Conservation (phyloP, 2,329 filamentous ascomycete species). For the Diplodia sapinea region DNA sequence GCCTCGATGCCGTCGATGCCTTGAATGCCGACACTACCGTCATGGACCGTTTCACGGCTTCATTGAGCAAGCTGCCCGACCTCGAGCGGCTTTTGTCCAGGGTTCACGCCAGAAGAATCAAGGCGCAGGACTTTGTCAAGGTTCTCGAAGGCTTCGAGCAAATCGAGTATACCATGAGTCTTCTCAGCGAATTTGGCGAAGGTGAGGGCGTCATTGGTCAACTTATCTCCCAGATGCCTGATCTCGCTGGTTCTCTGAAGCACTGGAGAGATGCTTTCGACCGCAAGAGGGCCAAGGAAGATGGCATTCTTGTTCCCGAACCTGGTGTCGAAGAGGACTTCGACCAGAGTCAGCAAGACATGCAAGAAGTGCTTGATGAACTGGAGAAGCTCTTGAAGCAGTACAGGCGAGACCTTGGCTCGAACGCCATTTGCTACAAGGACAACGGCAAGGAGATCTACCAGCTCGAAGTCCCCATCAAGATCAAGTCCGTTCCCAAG, state of each 20-base stretch:
- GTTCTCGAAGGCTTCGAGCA: constrained; percentile 97
- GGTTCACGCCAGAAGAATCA: constrained; percentile 90
- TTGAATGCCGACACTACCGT: constrained; percentile 82
- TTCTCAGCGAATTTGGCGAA: constrained; percentile 75
- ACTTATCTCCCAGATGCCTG: constrained; percentile 83
- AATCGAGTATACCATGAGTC: constrained; percentile 89
- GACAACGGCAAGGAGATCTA: constrained; percentile 97
- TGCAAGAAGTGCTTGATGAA: constrained; percentile 75
- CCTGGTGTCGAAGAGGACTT: constrained; percentile 90
- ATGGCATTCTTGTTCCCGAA: constrained; percentile 83
- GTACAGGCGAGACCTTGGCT: constrained; percentile 75
- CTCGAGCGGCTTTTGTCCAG: constrained; percentile 92
- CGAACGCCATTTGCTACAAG: constrained; percentile 61
- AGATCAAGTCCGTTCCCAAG: constrained; percentile 80
- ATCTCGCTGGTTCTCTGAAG: constrained; percentile 73
- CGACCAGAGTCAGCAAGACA: constrained; percentile 77
- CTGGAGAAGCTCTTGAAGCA: constrained; percentile 73
- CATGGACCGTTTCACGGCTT: constrained; percentile 85
- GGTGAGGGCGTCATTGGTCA: constrained; percentile 84
- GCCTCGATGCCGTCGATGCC: constrained; percentile 91
- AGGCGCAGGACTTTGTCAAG: constrained; percentile 87
- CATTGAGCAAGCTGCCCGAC: constrained; percentile 90
- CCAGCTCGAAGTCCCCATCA: constrained; percentile 86
- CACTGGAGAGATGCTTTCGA: constrained; percentile 96
- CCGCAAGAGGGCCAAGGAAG: constrained; percentile 75